Evolutionary conservation across 2,329 filamentous ascomycete genomes (phyloP), one percentile per base, ranked within the genome.

Genomic region (Fusarium succisae): DNA sequence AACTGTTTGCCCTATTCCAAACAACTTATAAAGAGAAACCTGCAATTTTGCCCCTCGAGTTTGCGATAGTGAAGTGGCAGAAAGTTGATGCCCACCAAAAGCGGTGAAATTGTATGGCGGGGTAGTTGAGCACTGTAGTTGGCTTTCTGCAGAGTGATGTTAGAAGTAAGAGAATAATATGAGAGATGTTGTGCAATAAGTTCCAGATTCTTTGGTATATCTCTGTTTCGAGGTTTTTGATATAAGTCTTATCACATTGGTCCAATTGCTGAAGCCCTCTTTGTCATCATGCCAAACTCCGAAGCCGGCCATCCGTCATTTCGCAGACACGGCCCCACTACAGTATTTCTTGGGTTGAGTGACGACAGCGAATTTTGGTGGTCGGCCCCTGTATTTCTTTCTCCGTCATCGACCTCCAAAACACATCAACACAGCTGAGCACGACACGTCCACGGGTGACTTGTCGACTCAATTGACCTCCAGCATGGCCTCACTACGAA

Each of bases 401-500:
- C 59, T 66, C 58, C 50, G 26, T 59, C 54, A 57, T 69, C 24
- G 48, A 57, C 37, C 50, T 56, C 6, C 15, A 38, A 59, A 43
- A 51, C 48, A 70, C 63, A 54, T 44, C 39, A 57, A 47, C 41
- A 53, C 51, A 45, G 35, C 38, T 51, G 48, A 58, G 54, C 45
- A 48, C 59, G 45, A 53, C 63, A 75, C 58, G 41, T 65, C 54
- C 30, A 57, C 43, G 32, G 37, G 35, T 35, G 35, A 18, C 35
- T 58, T 61, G 32, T 44, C 38, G 41, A 58, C 63, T 48, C 69
- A 59, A 71, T 63, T 64, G 56, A 53, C 32, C 22, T 44, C 20
- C 24, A 47, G 56, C 26, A 90, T 91, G 88, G 83, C 87, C 43
- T 86, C 85, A 43, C 77, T 87, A 48, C 83, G 86, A 75, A 80